Conservation (phyloP, 2,329 filamentous ascomycete genomes). For the Cadophora gregata region DNA sequence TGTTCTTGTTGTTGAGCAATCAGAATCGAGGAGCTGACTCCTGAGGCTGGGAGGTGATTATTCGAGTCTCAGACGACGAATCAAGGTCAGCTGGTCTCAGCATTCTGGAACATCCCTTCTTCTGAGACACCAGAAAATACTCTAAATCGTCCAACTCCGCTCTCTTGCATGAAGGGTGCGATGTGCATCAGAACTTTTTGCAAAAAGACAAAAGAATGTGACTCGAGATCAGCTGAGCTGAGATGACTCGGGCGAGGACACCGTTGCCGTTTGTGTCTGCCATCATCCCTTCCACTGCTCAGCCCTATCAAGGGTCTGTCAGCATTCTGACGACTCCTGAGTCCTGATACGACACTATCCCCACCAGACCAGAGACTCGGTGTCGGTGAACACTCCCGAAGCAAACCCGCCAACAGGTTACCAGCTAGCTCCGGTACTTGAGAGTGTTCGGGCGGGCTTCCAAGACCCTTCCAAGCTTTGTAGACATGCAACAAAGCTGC, state of each 20-base stretch:
- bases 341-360: slow-evolving; percentile 4
- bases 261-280: neutral
- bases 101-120: slow-evolving; percentile 9
- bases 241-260: neutral
- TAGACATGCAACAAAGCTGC: slow-evolving; percentile 12
- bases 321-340: slow-evolving; percentile 5
- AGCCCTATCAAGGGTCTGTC: slow-evolving; percentile 1
- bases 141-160: slow-evolving; percentile 17
- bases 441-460: neutral
- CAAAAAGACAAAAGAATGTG: slow-evolving; percentile 2
- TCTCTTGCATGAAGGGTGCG: slow-evolving; percentile 21
- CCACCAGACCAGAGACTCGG: neutral
- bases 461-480: slow-evolving; percentile 1
- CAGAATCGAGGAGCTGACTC: neutral
- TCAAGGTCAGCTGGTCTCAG: slow-evolving; percentile 8
- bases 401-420: neutral
- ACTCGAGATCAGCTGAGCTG: slow-evolving; percentile 6
- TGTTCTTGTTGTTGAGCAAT: neutral
- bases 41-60: neutral
- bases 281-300: no score
- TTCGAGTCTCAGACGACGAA: neutral
- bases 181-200: slow-evolving; percentile 15
- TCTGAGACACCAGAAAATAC: slow-evolving; percentile 11
- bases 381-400: neutral
- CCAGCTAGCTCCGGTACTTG: slow-evolving; percentile 1